Base-by-base conservation (phyloP, 2,329 filamentous ascomycete genomes). In the Ploettnerulaceae sp. region DNA sequence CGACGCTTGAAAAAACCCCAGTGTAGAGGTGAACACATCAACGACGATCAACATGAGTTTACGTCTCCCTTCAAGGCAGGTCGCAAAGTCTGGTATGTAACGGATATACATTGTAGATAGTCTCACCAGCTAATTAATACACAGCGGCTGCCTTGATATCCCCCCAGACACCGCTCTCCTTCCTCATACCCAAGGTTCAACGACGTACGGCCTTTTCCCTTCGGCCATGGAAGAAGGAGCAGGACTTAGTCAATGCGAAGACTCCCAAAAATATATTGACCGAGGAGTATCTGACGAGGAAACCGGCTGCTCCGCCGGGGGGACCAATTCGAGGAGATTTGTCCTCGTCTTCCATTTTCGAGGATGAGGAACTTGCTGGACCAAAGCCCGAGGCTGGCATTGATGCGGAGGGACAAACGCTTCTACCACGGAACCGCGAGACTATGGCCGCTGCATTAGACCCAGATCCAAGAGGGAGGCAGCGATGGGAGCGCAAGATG, bases 401-500 rank as follows among this genome's bases (percentile, higher is more conserved):
- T 1, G 34, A 38, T 21, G 34, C 2, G 32, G 51, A 53, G 21
- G 45, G 20, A 39, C 67, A 57, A 53, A 6, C 48, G 52, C 29
- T 42, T 52, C 5, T 45, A 21, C 58, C 48, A 48, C 71, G 71
- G 39, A 72, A 77, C 58, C 67, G 62, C 26, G 60, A 73, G 28
- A 74, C 75, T 57, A 77, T 86, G 71, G 75, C 77, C 46, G 71
- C 76, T 47, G 76, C 77, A 21, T 69, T 88, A 36, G 85, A 95
- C 65, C 93, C 93, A 4, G 78, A 85, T 56, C 89, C 90, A 12
- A 69, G 74, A 34, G 75, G 75, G 47, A 79, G 89, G 48, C 71
- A 81, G 44, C 76, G 82, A 48, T 95, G 86, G 81, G 82, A 95
- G 70, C 77, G 87, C 60, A 89, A 84, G 67, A 89, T 90, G 75